These are phyloP conservation scores for Dothideomycetidae sp. DNA, from an alignment of 2,329 filamentous ascomycete genomes.

Conservation along the genomic window DNA sequence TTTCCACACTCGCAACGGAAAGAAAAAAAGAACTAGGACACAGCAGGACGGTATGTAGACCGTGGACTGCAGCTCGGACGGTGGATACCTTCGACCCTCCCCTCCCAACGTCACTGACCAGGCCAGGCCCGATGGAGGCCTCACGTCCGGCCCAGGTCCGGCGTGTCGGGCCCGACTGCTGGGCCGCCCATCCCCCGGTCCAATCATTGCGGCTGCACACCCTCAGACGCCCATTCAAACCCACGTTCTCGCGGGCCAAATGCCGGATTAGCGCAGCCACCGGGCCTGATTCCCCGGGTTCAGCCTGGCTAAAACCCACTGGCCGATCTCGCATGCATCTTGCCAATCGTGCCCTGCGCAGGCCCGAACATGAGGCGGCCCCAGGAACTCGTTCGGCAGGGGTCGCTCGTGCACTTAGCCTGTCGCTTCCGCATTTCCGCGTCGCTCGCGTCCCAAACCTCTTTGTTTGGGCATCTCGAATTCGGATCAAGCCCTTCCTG, in stretches of 20 bases:
- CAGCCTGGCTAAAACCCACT: background rate
- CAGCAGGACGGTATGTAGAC: no score
- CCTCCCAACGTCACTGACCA: no score
- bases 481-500: constrained; percentile 7
- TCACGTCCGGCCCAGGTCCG: no score
- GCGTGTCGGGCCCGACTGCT: background rate
- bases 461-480: constrained; percentile 2
- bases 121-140: no score
- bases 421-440: constrained; percentile 5
- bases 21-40: no score
- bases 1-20: no score
- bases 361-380: constrained; percentile 1
- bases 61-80: no score
- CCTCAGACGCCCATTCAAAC: constrained; percentile 1
- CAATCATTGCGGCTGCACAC: constrained; percentile 6
- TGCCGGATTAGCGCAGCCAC: constrained; percentile 4
- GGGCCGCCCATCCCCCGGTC: constrained; percentile 6
- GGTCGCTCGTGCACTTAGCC: background rate
- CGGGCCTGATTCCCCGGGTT: background rate
- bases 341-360: constrained; percentile 1
- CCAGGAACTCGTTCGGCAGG: constrained; percentile 5
- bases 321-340: background rate
- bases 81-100: no score
- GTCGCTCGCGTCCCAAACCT: constrained; percentile 2
- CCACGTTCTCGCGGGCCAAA: constrained; percentile 6